Conservation (phyloP, 2,329 filamentous ascomycete species). For the Aspergillus awamori region DNA sequence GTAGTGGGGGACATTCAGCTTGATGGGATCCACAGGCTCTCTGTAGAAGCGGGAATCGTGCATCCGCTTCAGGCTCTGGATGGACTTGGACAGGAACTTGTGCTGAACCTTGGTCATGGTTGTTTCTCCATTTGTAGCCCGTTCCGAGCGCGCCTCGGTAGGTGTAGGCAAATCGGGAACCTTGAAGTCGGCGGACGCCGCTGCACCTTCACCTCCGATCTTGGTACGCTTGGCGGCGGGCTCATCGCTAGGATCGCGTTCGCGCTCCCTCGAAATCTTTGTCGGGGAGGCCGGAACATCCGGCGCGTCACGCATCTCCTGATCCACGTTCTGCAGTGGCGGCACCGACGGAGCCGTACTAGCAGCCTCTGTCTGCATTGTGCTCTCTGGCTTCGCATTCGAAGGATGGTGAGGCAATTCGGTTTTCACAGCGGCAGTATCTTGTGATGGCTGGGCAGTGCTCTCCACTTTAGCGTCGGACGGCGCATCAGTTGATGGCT, state of each 20-base stretch:
- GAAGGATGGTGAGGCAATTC: conserved; percentile 41
- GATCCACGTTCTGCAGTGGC: conserved; percentile 40
- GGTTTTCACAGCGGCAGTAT: conserved; percentile 29
- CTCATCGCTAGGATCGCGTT: conserved; percentile 67
- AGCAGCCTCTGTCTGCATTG: conserved; percentile 24
- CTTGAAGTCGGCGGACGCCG: conserved; percentile 50
- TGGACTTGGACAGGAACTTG: conserved; percentile 44
- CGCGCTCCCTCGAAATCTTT: conserved; percentile 74
- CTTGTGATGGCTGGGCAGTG: conserved; percentile 26
- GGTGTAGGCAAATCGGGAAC: conserved; percentile 47
- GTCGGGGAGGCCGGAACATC: conserved; percentile 53
- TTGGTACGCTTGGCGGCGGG: conserved; percentile 80
- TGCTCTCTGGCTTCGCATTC: conserved; percentile 17
- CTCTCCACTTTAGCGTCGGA: conserved; percentile 21
- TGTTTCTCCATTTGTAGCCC: conserved; percentile 20
- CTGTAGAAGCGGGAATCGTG: conserved; percentile 77
- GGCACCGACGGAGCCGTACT: conserved; percentile 23
- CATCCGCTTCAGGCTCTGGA: conserved; percentile 72
- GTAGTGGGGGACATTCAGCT: conserved; percentile 74
- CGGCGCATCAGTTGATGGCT: conserved; percentile 15
- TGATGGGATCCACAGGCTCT: conserved; percentile 74
- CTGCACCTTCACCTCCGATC: conserved; percentile 60
- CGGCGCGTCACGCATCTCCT: conserved; percentile 59
- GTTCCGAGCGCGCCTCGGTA: conserved; percentile 29
- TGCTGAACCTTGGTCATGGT: conserved; percentile 47